Base-by-base conservation (phyloP, 805 yeast species). In the Blastobotrys robertii region DNA sequence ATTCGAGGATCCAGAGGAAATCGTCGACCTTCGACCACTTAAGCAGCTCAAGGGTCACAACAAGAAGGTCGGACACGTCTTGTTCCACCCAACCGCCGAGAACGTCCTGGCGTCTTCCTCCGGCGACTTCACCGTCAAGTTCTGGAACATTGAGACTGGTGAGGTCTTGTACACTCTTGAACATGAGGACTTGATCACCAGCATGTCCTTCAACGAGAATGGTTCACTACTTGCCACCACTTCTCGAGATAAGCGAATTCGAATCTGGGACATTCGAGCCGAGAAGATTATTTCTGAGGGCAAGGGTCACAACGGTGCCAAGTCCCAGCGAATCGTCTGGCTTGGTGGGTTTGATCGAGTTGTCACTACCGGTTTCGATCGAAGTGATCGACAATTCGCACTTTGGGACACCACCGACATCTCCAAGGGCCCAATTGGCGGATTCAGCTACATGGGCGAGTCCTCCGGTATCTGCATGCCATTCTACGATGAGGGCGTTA, bases 401-500 rank as follows among this genome's bases (percentile, higher is more conserved):
- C 70, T 92, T 44, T 92, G 98, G 98, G 87, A 92, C 55, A 71
- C 87, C 14, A 69, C 72, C 30, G 75, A 82, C 53, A 67, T 92
- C 43, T 78, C 67, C 8, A 71, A 72, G 39, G 97, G 97, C 30
- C 87, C 95, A 37, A 75, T 92, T 50, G 95, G 87, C 41, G 97
- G 95, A 0, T 86, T 88, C 60, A 72, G 81, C 56, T 76, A 80
- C 34, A 73, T 92, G 39, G 98, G 94, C 59, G 76, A 94, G 16
- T 81, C 94, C 3, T 83, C 97, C 2, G 98, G 99, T 54, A 84
- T 92, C 34, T 68, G 88, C 62, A 83, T 92, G 75, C 98, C 98
- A 25, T 76, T 83, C 55, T 92, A 67, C 59, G 99, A 92, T 59
- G 83, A 77, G 22, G 74, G 83, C 30, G 87, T 84, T 37, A 76